phyloP scores from a whole-genome alignment of 805 yeast species.

The Ogataea salicorniae region DNA sequence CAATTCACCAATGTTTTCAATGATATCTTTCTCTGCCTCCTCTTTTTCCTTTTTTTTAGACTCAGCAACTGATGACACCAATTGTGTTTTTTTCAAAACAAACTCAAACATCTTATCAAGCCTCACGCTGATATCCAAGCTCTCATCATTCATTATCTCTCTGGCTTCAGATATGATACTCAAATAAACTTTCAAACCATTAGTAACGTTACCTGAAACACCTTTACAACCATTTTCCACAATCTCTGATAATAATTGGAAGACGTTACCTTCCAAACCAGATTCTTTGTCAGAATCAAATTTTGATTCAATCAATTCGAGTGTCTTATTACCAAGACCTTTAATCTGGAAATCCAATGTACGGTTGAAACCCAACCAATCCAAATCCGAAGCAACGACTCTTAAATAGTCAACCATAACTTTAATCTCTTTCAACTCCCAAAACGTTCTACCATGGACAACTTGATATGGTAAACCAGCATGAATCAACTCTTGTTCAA shows the following conservation, averaged over 20 bases:
- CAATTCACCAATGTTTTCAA: conserved; percentile 25
- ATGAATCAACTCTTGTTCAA: conserved; percentile 60
- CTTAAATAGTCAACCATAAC: conserved; percentile 61
- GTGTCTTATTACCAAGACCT: conserved; percentile 60
- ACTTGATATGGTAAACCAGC: conserved; percentile 59
- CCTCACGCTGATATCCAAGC: background rate
- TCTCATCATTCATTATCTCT: conserved; percentile 7
- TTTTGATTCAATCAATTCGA: conserved; percentile 15
- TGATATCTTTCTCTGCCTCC: conserved; percentile 17
- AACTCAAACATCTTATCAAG: conserved; percentile 18
- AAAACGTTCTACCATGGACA: conserved; percentile 70
- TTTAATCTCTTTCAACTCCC: conserved; percentile 70
- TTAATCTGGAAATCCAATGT: conserved; percentile 56
- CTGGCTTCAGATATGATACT: conserved; percentile 22
- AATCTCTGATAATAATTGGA: conserved; percentile 9
- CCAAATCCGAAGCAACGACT: conserved; percentile 52
- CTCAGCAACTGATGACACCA: conserved; percentile 17
- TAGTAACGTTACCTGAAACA: conserved; percentile 15
- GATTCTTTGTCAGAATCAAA: conserved; percentile 4
- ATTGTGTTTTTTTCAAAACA: conserved; percentile 15
- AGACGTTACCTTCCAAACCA: conserved; percentile 8
- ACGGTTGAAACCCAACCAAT: conserved; percentile 54
- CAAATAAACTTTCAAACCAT: conserved; percentile 28
- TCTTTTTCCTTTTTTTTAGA: conserved; percentile 16
- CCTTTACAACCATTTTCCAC: conserved; percentile 10